Percentiles rank a stretch among this genome's conserved stretches.
phyloP scores from a whole-genome alignment of 306 rosid species.

The Dalbergia oliveri region DNA sequence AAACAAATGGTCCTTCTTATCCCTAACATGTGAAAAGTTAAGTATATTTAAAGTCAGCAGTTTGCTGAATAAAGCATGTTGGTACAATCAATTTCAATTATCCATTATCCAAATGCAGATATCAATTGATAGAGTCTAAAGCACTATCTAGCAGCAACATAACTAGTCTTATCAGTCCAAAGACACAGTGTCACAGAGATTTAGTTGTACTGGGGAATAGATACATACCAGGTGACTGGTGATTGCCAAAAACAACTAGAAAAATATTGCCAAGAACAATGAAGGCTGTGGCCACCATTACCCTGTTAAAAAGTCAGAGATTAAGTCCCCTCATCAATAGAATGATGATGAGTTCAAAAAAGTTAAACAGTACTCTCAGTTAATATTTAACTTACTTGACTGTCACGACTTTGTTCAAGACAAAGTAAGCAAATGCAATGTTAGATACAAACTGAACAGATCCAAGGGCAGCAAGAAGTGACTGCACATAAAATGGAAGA shows the following conservation, averaged over 20 bases:
- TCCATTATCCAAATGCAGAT: slow-evolving; percentile 9
- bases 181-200: background rate
- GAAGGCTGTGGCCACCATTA: slow-evolving; percentile 93
- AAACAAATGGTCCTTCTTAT: slow-evolving; percentile 14
- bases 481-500: slow-evolving; percentile 61
- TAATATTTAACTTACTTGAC: slow-evolving; percentile 80
- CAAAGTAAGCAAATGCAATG: slow-evolving; percentile 96
- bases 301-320: slow-evolving; percentile 63
- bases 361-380: slow-evolving; percentile 41
- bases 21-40: background rate
- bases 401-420: slow-evolving; percentile 91
- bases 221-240: slow-evolving; percentile 92
- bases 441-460: slow-evolving; percentile 96
- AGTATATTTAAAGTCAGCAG: background rate
- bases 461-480: slow-evolving; percentile 98
- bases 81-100: background rate
- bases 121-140: background rate
- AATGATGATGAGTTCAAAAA: slow-evolving; percentile 7
- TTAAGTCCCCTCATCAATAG: slow-evolving; percentile 28
- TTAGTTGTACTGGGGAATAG: slow-evolving; percentile 22
- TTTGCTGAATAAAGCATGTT: slow-evolving; percentile 16
- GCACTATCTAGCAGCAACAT: slow-evolving; percentile 11
- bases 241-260: slow-evolving; percentile 98
- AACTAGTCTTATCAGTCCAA: slow-evolving; percentile 1
- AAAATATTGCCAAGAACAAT: slow-evolving; percentile 94